Conservation (phyloP, 2,329 filamentous ascomycete species). For the Pestalotiopsis sp. region DNA sequence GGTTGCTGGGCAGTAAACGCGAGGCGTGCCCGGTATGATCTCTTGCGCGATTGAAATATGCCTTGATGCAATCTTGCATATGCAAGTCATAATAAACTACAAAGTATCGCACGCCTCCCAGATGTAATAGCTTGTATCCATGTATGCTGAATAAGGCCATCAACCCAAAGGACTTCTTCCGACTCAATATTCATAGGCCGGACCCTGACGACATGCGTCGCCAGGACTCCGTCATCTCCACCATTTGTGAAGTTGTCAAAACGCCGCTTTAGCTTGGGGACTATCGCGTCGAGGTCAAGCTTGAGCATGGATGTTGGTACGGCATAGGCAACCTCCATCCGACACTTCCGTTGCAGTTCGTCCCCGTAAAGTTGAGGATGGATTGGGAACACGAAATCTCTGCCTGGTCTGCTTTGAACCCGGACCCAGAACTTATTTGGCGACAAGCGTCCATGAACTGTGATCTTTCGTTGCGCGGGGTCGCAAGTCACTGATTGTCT, state of each 20-base stretch:
- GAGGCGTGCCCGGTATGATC: slow-evolving; percentile 9
- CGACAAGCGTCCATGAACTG: not conserved
- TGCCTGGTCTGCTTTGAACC: not conserved
- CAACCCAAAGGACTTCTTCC: not conserved
- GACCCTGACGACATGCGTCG: not conserved
- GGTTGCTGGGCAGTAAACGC: slow-evolving; percentile 1
- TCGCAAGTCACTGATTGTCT: not conserved
- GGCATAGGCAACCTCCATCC: not conserved
- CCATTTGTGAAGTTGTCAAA: not conserved
- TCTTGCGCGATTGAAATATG: not conserved
- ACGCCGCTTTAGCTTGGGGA: not conserved
- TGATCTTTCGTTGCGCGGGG: not conserved
- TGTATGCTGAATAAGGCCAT: not conserved
- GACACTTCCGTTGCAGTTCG: not conserved
- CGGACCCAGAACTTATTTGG: not conserved
- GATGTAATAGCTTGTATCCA: not conserved
- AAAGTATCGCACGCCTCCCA: not conserved
- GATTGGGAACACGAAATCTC: not conserved
- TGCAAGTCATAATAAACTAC: not conserved
- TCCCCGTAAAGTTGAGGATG: not conserved
- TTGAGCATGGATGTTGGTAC: not conserved
- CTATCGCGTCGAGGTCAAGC: not conserved
- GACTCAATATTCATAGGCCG: not conserved
- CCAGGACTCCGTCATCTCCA: not conserved
- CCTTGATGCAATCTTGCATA: too few species aligned